These are phyloP conservation scores for Xylaria sp. DNA, from an alignment of 2,329 filamentous ascomycete species.

Conservation along the genomic window DNA sequence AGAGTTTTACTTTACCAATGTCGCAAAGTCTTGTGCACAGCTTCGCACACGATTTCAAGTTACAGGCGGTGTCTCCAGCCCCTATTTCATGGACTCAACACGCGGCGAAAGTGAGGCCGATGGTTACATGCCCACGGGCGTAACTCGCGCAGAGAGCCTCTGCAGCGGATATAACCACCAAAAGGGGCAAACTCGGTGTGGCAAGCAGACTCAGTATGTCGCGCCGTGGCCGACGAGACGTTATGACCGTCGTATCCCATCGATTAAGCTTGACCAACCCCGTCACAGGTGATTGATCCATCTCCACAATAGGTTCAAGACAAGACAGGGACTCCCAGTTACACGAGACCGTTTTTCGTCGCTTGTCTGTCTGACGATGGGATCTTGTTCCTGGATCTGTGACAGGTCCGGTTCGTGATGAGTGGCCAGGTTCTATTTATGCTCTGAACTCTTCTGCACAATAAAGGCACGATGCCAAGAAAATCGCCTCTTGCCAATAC, in stretches of 20 bases:
- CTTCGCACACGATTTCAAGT: background rate
- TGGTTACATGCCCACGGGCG: background rate
- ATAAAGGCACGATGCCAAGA: background rate
- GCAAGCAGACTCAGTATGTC: background rate
- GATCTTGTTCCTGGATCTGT: conserved; percentile 4
- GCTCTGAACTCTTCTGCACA: background rate
- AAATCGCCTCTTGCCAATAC: background rate
- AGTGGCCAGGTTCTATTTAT: background rate
- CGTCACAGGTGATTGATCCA: background rate
- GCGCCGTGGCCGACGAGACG: background rate
- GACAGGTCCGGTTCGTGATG: background rate
- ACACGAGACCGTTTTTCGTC: background rate
- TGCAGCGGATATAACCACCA: background rate
- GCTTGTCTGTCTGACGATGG: conserved; percentile 6
- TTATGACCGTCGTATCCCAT: background rate
- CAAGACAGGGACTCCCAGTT: background rate
- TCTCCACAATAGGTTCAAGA: background rate
- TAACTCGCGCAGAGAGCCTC: background rate
- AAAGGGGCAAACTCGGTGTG: background rate
- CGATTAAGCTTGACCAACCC: background rate
- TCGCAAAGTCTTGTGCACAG: background rate
- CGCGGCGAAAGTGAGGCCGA: background rate
- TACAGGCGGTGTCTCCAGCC: background rate
- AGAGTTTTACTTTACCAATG: background rate
- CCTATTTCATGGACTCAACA: background rate